Base-by-base conservation (phyloP, 768 basidiomycete genomes). In the Suillus sp. region DNA sequence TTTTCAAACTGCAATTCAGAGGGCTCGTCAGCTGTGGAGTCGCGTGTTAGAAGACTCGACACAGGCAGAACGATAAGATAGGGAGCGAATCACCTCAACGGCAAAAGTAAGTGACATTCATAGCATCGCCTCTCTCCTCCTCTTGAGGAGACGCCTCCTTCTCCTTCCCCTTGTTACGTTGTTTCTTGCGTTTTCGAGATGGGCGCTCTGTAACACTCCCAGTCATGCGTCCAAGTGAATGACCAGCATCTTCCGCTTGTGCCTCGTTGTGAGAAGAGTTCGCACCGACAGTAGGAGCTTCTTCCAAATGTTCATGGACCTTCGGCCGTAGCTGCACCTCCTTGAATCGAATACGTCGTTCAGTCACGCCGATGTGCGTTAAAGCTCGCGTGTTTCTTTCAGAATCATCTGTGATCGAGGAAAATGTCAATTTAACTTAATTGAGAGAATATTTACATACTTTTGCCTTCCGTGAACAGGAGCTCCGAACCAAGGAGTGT, bases 401-500 rank as follows among this genome's bases (percentile, higher is more conserved):
- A 16, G 76, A 68, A 13, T 77, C 75, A 63, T 85, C 87, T 80
- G 62, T 16, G 16, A 50, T 20, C 8, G 7, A 30, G 4, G 22
- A 53, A 51, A 9, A 68, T 70, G 62, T 58, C 22, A 63, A 11
- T 56, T 13, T 50, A 55, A 25, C 20, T 38, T 32, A 61, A 57
- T 34, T 42, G n/a, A 59, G 3, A 20, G n/a, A 30, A 57, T 25
- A 38, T 60, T 13, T 10, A 53, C 73, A 38, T 64, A 86, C 89
- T 83, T 78, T 86, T 86, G 38, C 81, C 82, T 61, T 92, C 91
- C 0, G 84, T 83, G 72, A 93, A 93, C 22, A 93, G 69, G 30
- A 94, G 75, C 69, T 94, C 92, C 0, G 90, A 89, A 2, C 92
- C 92, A 2, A 93, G 76, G 4, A 93, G 79, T 20, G 78, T 70